Conservation (phyloP, 2,329 filamentous ascomycete species). For the Aureobasidium namibiae region DNA sequence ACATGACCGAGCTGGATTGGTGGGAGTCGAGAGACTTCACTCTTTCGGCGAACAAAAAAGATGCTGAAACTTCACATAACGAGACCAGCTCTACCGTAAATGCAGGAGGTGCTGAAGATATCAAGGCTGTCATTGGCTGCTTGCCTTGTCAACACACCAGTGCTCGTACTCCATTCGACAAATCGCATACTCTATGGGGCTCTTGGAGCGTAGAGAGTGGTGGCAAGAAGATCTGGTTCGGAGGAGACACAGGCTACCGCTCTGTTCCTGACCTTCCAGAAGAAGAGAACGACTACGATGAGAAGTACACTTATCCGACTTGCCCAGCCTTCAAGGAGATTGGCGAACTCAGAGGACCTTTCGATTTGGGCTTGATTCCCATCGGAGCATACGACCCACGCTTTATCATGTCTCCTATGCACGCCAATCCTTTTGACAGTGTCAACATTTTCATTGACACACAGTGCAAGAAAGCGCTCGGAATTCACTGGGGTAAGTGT, state of each 20-base stretch:
- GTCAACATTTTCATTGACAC: conserved; percentile 88
- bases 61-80: conserved; percentile 9
- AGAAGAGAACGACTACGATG: conserved; percentile 61
- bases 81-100: not conserved
- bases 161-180: conserved; percentile 60
- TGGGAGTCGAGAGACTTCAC: conserved; percentile 78
- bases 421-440: conserved; percentile 77
- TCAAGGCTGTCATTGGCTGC: conserved; percentile 66
- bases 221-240: conserved; percentile 77
- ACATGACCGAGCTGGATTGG: conserved; percentile 89
- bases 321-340: conserved; percentile 85
- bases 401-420: conserved; percentile 67
- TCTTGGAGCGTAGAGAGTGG: conserved; percentile 74
- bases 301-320: conserved; percentile 57
- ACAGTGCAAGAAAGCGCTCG: conserved; percentile 66
- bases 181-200: conserved; percentile 72
- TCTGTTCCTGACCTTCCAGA: conserved; percentile 58
- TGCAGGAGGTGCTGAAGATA: conserved; percentile 32
- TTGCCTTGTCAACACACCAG: conserved; percentile 80
- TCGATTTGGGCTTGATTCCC: conserved; percentile 85
- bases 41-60: conserved; percentile 35
- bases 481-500: conserved; percentile 72
- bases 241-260: conserved; percentile 79
- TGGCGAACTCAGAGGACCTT: conserved; percentile 69
- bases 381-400: conserved; percentile 82